Base-by-base conservation (phyloP, 208 protist genomes). In the Trypanosoma platydactyli region DNA sequence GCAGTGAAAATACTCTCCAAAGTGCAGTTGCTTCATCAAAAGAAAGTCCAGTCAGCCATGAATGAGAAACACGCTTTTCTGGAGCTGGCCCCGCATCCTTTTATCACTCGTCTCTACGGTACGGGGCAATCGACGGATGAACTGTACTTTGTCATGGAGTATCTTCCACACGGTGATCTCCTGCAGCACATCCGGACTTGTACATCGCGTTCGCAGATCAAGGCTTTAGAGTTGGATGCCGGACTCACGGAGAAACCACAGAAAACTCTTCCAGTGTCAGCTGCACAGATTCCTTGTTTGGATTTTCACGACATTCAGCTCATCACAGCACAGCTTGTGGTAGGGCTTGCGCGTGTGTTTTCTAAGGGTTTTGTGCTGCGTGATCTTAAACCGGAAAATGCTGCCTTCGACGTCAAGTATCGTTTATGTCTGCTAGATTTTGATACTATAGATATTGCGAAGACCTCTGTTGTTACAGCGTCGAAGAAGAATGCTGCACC, bases 121-220 rank as follows among this genome's bases (percentile, higher is more conserved):
- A 96, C 93, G n/a, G 68, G 71, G 5, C 93, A 97, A 71, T 89
- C 85, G 1, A 82, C 84, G 48, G 90, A 97, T 54, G 89, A 97
- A 69, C 76, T 97, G 24, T 97, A 94, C 76, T 96, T 90, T 66
- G 91, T 98, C 25, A 69, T 98, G 60, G 95, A 98, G 79, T 91
- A 82, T 54, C 83, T 98, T 1, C 89, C 95, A 41, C 80, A 97
- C 42, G 97, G 97, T 22, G 95, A 98, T 63, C 70, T 99, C 12
- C 72, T 97, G 20, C 80, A 94, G 73, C 89, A 95, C 71, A 94
- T 95, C 29, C 79, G 87, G 20, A 73, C 73, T 5, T 60, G 65
- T 16, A 64, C 69, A 25, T 29, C 60, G 12, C 59, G 33, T n/a
- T 30, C 48, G 12, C 25, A 38, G 24, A 33, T 24, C 54, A 18